Conservation (phyloP, 805 yeast genomes). For the Cyberlindnera amylophila region DNA sequence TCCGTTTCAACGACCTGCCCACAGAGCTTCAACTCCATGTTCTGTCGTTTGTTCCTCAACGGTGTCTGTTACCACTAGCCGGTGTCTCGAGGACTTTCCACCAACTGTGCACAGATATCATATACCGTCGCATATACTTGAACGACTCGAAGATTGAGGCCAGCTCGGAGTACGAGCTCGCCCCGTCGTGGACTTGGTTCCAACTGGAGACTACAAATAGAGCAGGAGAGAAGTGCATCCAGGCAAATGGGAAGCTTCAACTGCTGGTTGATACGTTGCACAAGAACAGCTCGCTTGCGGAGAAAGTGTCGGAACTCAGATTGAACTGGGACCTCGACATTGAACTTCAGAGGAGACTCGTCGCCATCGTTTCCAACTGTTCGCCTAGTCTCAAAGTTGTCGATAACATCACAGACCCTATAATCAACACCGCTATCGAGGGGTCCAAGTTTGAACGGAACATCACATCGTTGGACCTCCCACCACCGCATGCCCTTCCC, state of each 20-base stretch:
- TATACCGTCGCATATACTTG: slow-evolving; percentile 36
- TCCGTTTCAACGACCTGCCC: slow-evolving; percentile 15
- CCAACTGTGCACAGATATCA: slow-evolving; percentile 28
- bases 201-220: slow-evolving; percentile 5
- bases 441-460: slow-evolving; percentile 24
- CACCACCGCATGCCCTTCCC: slow-evolving; percentile 33
- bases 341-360: slow-evolving; percentile 28
- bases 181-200: slow-evolving; percentile 38
- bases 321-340: slow-evolving; percentile 41
- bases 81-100: slow-evolving; percentile 29
- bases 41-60: slow-evolving; percentile 29
- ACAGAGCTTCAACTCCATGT: slow-evolving; percentile 19
- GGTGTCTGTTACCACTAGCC: slow-evolving; percentile 29
- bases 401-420: slow-evolving; percentile 40
- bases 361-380: slow-evolving; percentile 27
- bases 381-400: slow-evolving; percentile 31
- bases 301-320: slow-evolving; percentile 35
- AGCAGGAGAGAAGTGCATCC: slow-evolving; percentile 25
- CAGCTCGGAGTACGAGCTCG: slow-evolving; percentile 32
- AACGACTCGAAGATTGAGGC: slow-evolving; percentile 39
- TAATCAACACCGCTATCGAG: slow-evolving; percentile 33
- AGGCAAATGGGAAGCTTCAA: slow-evolving; percentile 19
- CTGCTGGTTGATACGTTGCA: slow-evolving; percentile 28
- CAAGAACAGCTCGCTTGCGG: slow-evolving; percentile 20
- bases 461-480: slow-evolving; percentile 22